Evolutionary conservation across 805 yeast genomes (phyloP), one percentile per base, ranked within the genome.

Genomic region (Starmerella sp.): DNA sequence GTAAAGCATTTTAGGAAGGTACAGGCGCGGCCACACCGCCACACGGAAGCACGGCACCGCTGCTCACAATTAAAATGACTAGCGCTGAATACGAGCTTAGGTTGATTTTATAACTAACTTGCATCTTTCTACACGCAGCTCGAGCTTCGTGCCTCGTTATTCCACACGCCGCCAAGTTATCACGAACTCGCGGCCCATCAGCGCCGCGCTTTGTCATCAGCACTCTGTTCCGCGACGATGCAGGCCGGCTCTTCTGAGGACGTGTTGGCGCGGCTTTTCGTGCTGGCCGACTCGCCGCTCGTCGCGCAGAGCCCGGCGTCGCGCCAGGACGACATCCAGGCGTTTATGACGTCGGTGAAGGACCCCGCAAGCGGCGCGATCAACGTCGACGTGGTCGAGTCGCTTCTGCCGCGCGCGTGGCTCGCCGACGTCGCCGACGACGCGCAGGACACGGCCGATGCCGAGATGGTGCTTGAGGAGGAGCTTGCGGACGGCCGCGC

Each of bases 181-280:
- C 35, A 22, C 52, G 39, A 36, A 36, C 6, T 8, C 15, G 15
- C 2, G 15, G 14, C 2, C 14, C 11, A 10, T 9, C 11, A 31
- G 30, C 13, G 13, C 14, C 10, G 14, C 30, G 29, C 34, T 37
- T 30, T 37, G 17, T 32, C 32, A 15, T 29, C 36, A 41, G 22
- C 31, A n/a, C 49, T 17, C 14, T 28, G 44, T 36, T 45, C 17
- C 6, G 42, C 22, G 41, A 13, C 34, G n/a, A 37, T 51, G 48
- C 37, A 31, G 48, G 14, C 54, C 15, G 57, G 57, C 53, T 28
- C 57, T 7, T 51, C 50, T 29, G 51, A 47, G 42, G 57, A 56
- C 54, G 54, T 58, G 10, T 30, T 58, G 37, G 43, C 59, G 51
- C 59, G 59, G n/a, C 38, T 58, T 4, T 58, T 49, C 47, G 39